Percentiles rank a stretch among this genome's conserved stretches.
phyloP scores from a whole-genome alignment of 2,329 filamentous ascomycete genomes.

The Calonectria pauciramosa region DNA sequence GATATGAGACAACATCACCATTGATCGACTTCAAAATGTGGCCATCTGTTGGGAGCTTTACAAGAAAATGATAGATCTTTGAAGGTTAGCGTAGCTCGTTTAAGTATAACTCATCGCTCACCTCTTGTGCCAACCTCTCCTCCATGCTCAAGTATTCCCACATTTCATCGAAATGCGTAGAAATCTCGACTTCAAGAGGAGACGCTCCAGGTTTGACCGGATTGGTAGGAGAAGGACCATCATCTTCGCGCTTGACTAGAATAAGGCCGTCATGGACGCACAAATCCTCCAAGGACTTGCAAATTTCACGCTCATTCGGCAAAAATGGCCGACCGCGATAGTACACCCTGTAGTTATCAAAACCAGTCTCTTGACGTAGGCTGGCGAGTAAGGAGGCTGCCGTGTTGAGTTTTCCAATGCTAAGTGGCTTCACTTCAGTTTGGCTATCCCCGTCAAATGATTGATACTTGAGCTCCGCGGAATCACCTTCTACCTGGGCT shows the following conservation, averaged over 20 bases:
- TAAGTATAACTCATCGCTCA: slow-evolving; percentile 50
- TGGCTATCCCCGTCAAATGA: slow-evolving; percentile 74
- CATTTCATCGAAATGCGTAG: slow-evolving; percentile 85
- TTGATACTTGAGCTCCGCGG: slow-evolving; percentile 79
- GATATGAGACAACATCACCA: slow-evolving; percentile 64
- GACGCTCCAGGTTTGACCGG: slow-evolving; percentile 66
- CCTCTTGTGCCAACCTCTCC: slow-evolving; percentile 77
- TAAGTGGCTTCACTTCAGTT: slow-evolving; percentile 72
- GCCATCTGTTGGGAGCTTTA: slow-evolving; percentile 77
- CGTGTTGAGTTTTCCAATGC: slow-evolving; percentile 79
- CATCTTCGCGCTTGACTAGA: slow-evolving; percentile 72
- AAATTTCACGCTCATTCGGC: slow-evolving; percentile 70
- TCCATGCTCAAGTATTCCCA: slow-evolving; percentile 85
- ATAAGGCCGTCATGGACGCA: slow-evolving; percentile 75
- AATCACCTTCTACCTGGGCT: slow-evolving; percentile 71
- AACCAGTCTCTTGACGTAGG: slow-evolving; percentile 78
- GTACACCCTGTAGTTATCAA: slow-evolving; percentile 81
- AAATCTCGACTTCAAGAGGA: slow-evolving; percentile 81
- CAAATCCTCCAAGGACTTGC: slow-evolving; percentile 77
- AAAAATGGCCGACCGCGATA: slow-evolving; percentile 76
- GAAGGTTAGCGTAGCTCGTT: slow-evolving; percentile 32
- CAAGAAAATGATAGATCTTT: slow-evolving; percentile 78
- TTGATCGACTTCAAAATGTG: slow-evolving; percentile 72
- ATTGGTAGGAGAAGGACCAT: slow-evolving; percentile 57
- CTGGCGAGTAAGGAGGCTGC: slow-evolving; percentile 77